Conservation (phyloP, 352 stramenopile species). For the Pythium dissotocum region DNA sequence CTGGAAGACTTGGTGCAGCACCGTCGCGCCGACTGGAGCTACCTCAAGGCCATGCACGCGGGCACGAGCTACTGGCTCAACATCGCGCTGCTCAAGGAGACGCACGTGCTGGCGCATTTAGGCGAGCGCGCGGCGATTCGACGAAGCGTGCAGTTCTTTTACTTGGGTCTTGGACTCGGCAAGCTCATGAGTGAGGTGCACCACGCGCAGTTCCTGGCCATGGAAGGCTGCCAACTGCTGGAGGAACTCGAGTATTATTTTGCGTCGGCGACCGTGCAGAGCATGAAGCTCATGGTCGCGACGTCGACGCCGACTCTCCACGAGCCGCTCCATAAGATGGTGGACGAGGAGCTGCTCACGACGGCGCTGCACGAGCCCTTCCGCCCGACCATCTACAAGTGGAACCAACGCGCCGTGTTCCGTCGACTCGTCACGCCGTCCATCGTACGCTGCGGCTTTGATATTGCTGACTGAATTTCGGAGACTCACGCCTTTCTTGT, state of each 20-base stretch:
- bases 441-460: slow-evolving; percentile 46
- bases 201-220: slow-evolving; percentile 58
- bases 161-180: slow-evolving; percentile 70
- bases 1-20: slow-evolving; percentile 75
- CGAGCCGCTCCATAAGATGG: slow-evolving; percentile 40
- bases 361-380: slow-evolving; percentile 49
- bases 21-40: slow-evolving; percentile 74
- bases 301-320: slow-evolving; percentile 64
- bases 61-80: slow-evolving; percentile 85
- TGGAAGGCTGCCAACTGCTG: slow-evolving; percentile 79
- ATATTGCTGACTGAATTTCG: not conserved
- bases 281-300: slow-evolving; percentile 89
- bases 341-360: slow-evolving; percentile 42
- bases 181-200: slow-evolving; percentile 54
- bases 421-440: slow-evolving; percentile 67
- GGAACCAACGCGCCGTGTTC: slow-evolving; percentile 81
- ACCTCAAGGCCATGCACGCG: slow-evolving; percentile 81
- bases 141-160: slow-evolving; percentile 77
- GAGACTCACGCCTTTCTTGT: not conserved
- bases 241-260: slow-evolving; percentile 89
- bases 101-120: slow-evolving; percentile 63
- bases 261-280: slow-evolving; percentile 67
- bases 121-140: slow-evolving; percentile 58
- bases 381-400: slow-evolving; percentile 71
- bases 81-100: slow-evolving; percentile 66